Evolutionary conservation across 176 grass and related monocot genomes (phyloP).

Genomic region (Triticum turgidum): DNA sequence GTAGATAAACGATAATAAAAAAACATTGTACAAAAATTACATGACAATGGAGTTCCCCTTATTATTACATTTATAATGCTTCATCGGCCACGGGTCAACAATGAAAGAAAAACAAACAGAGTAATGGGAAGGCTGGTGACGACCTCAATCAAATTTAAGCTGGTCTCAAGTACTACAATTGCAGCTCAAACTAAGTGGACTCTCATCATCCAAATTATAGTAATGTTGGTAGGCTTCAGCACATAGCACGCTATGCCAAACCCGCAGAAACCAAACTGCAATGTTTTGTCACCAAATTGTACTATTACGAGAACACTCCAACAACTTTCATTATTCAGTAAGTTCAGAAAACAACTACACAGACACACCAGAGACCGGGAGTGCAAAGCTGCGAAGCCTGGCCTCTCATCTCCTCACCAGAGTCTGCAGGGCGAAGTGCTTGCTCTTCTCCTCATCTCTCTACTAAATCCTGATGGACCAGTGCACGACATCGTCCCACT

Average conservation of each 20-base stretch:
- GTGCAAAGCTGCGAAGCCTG: neutral
- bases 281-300: neutral
- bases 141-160: neutral
- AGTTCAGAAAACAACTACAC: neutral
- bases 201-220: neutral
- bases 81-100: neutral
- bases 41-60: neutral
- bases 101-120: too few relatives aligned
- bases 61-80: too few relatives aligned
- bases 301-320: neutral
- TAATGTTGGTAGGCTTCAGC: neutral
- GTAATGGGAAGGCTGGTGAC: too few relatives aligned
- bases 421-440: too few relatives aligned
- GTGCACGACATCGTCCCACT: too few relatives aligned
- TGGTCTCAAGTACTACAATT: neutral
- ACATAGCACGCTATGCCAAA: neutral
- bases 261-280: neutral
- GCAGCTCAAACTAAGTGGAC: neutral
- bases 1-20: neutral
- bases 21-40: neutral
- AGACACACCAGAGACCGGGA: neutral
- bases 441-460: too few relatives aligned
- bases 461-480: too few relatives aligned
- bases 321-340: neutral
- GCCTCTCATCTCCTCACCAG: neutral